Evolutionary conservation across 345 rosid genomes (phyloP), one percentile per base, ranked within the genome.

Genomic region (Dipteronia dyeriana): DNA sequence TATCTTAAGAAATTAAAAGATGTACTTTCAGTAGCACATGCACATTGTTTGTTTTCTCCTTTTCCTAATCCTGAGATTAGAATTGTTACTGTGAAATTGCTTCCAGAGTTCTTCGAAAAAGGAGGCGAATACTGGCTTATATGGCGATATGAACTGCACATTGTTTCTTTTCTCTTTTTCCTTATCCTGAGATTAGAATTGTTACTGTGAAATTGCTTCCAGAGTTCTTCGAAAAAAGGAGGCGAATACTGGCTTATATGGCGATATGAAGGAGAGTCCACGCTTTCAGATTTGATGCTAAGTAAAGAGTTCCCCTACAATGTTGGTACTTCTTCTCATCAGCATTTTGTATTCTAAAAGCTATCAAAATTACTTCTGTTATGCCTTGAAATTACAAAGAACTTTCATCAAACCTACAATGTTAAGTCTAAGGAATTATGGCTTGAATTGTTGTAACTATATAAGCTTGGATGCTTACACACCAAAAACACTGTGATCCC

Each of bases 261-360:
- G 99, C 89, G 85, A 69, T 96, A 74, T 57, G 97, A 96, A 87
- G 97, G 97, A 73, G 88, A 91, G 80, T 83, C 95, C 62, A 94
- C 98, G n/a, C 95, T 96, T 74, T 83, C 85, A 56, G 94, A 88
- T 82, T 82, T 96, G 87, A 81, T 92, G 83, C 91, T 78, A 87
- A 92, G 91, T 85, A 92, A 86, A 91, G 99, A 91, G 67, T 94
- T 96, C 67, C 97, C 98, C 45, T 96, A 92, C 76, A 96, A 94
- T 89, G 98, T 94, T 64, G 68, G 97, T 88, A 81, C 70, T 74
- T 73, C 67, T 73, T 85, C 73, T 78, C 67, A 38, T 79, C 68
- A 67, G 68, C 76, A 45, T 67, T 67, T 68, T 38, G 34, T 67
- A 51, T 66, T 49, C 19, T 72, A 10, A 1, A 43, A 47, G 31